Base-by-base conservation (phyloP, 768 basidiomycete genomes). In the Trametes cingulata region DNA sequence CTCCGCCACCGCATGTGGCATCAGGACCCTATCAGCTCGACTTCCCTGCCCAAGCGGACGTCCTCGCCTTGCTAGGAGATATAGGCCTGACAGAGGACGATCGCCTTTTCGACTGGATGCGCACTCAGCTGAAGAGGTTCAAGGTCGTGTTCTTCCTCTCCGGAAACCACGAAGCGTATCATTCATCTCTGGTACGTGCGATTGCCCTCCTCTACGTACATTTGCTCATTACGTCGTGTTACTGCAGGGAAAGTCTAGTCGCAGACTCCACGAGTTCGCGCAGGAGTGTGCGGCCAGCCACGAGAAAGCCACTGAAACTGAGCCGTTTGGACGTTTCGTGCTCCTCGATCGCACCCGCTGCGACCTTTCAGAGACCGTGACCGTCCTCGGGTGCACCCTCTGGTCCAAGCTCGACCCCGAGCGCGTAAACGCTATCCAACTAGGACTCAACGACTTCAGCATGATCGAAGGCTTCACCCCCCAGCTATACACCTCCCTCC, bases 331-430 rank as follows among this genome's bases (percentile, higher is more conserved):
- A 3, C 61, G 62, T n/a, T 75, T 75, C 65, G 61, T 77, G 20
- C 63, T 73, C 37, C 69, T 78, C 6, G 57, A 75, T 58, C 71
- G 71, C 39, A 73, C 71, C 20, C 72, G 75, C 27, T 65, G 71
- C 63, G 74, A 78, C 52, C 43, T 77, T 22, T 67, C 72, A 4
- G 63, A 69, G 6, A 70, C 59, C 1, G 40, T 75, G 15, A 75
- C 75, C 22, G 64, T 78, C n/a, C 74, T 77, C 14, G 78, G 77
- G 5, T 78, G 76, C 66, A 78, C 77, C 4, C 72, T 79, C 24
- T 78, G 76, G 75, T 68, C 74, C 5, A 51, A 53, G 6, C 69
- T 76, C 40, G 66, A 73, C 58, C 68, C 69, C 0, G 69, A 67
- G 17, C 64, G 71, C 35, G 53, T 69, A 17, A 69, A 70, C 58